These are phyloP conservation scores for Collybia nuda DNA, from an alignment of 768 basidiomycete genomes.

Conservation along the genomic window DNA sequence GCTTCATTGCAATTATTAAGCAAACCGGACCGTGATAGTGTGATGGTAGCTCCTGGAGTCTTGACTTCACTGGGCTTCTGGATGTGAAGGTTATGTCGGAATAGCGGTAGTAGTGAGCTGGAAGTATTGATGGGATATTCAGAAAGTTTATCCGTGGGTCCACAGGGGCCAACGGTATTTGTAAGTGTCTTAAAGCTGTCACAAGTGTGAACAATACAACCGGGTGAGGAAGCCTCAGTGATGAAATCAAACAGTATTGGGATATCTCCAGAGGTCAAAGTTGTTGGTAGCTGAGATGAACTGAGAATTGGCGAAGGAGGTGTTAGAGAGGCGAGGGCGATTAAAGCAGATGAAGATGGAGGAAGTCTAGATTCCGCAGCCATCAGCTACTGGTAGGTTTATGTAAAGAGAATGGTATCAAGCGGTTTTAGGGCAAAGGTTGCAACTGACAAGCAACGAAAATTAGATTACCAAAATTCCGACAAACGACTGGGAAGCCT, in stretches of 20 bases:
- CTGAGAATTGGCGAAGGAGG: constrained; percentile 49
- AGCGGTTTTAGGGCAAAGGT: neutral
- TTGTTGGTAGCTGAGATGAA: constrained; percentile 31
- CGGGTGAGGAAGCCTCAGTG: neutral
- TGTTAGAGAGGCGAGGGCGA: constrained; percentile 32
- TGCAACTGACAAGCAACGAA: too few species aligned
- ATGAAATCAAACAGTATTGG: constrained; percentile 44
- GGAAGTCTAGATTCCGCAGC: constrained; percentile 23
- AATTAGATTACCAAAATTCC: too few species aligned
- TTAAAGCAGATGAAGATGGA: constrained; percentile 40
- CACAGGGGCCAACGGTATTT: constrained; percentile 26
- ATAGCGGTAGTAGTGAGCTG: too few species aligned
- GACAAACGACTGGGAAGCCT: too few species aligned
- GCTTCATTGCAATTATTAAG: too few species aligned
- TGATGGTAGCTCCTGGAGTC: too few species aligned
- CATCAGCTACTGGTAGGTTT: too few species aligned
- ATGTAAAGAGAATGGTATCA: too few species aligned
- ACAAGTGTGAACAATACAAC: constrained; percentile 1
- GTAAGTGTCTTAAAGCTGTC: constrained; percentile 9
- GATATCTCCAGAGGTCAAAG: constrained; percentile 47
- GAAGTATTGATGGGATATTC: too few species aligned
- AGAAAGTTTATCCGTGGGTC: constrained; percentile 9
- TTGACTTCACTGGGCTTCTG: too few species aligned
- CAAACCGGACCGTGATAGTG: too few species aligned
- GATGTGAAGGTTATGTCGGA: too few species aligned